These are phyloP conservation scores for Priceomyces haplophilus DNA, from an alignment of 805 yeast species.

Conservation along the genomic window DNA sequence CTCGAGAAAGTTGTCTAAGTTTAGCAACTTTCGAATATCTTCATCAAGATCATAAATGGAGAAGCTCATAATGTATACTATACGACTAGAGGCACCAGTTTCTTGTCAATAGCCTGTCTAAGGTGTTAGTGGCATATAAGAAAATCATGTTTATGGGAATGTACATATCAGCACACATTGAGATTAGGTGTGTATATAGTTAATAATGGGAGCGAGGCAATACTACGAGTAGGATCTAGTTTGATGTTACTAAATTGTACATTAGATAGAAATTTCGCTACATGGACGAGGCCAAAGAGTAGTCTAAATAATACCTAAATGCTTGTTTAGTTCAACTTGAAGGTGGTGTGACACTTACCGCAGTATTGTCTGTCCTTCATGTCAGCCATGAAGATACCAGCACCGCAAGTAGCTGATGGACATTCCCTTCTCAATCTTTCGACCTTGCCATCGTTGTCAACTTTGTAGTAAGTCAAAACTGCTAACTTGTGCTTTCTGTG, in stretches of 20 bases:
- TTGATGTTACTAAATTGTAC: constrained; percentile 1
- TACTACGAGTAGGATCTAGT: too few relatives aligned
- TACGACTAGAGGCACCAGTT: neutral
- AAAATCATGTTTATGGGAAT: too few relatives aligned
- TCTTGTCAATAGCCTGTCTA: too few relatives aligned
- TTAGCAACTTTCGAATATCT: constrained; percentile 53
- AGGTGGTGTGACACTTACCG: constrained; percentile 98
- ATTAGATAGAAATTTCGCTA: neutral
- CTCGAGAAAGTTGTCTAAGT: constrained; percentile 60
- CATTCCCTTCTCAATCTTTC: constrained; percentile 99
- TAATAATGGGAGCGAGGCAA: too few relatives aligned
- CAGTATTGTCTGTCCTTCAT: constrained; percentile 99
- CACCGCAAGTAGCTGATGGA: constrained; percentile 89
- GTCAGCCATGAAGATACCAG: constrained; percentile 99
- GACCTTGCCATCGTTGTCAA: constrained; percentile 96
- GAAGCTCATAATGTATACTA: constrained; percentile 32
- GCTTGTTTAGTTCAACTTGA: constrained; percentile 43
- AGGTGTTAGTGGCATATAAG: too few relatives aligned
- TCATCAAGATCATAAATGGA: constrained; percentile 62
- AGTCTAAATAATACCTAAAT: neutral
- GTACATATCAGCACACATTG: too few relatives aligned
- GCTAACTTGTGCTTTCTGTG: constrained; percentile 99
- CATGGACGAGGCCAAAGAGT: constrained; percentile 1
- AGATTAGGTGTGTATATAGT: too few relatives aligned
- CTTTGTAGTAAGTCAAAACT: constrained; percentile 99